Evolutionary conservation across 2,329 filamentous ascomycete genomes (phyloP).

Genomic region (Exophiala calicioides): DNA sequence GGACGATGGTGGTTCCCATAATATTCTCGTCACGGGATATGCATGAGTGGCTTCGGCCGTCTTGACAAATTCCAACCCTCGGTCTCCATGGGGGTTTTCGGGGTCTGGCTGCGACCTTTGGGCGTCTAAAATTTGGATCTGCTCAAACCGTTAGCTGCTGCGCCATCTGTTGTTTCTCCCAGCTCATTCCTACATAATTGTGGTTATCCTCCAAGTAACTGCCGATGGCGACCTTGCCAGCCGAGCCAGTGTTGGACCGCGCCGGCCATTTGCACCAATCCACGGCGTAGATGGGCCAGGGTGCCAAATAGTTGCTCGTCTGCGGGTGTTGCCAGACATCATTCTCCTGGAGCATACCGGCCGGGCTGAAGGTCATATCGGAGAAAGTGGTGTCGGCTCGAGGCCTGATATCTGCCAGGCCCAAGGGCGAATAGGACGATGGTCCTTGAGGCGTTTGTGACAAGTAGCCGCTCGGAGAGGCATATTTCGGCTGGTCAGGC

Average conservation of each 20-base stretch:
- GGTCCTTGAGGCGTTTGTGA: slow-evolving; percentile 59
- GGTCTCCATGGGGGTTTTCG: slow-evolving; percentile 69
- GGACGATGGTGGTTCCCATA: slow-evolving; percentile 94
- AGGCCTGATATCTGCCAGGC: slow-evolving; percentile 86
- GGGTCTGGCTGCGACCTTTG: slow-evolving; percentile 72
- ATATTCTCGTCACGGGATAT: slow-evolving; percentile 89
- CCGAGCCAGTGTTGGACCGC: slow-evolving; percentile 63
- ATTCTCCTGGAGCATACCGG: slow-evolving; percentile 62
- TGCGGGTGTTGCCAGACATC: slow-evolving; percentile 64
- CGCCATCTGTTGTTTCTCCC: neutral
- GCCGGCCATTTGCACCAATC: slow-evolving; percentile 99
- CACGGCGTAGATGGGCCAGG: slow-evolving; percentile 94
- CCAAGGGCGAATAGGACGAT: slow-evolving; percentile 82
- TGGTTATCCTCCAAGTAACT: slow-evolving; percentile 98
- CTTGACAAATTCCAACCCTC: slow-evolving; percentile 85
- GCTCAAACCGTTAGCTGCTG: slow-evolving; percentile 20
- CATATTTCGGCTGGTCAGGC: slow-evolving; percentile 65
- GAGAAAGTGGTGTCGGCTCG: slow-evolving; percentile 78
- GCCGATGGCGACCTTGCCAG: slow-evolving; percentile 89
- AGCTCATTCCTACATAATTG: slow-evolving; percentile 71
- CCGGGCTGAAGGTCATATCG: slow-evolving; percentile 67
- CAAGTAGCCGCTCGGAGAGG: slow-evolving; percentile 48
- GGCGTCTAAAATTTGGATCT: slow-evolving; percentile 97
- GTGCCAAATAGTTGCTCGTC: slow-evolving; percentile 90
- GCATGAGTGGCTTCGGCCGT: slow-evolving; percentile 96